These are phyloP conservation scores for Helminthosporium solani DNA, from an alignment of 2,329 filamentous ascomycete species.

Conservation along the genomic window DNA sequence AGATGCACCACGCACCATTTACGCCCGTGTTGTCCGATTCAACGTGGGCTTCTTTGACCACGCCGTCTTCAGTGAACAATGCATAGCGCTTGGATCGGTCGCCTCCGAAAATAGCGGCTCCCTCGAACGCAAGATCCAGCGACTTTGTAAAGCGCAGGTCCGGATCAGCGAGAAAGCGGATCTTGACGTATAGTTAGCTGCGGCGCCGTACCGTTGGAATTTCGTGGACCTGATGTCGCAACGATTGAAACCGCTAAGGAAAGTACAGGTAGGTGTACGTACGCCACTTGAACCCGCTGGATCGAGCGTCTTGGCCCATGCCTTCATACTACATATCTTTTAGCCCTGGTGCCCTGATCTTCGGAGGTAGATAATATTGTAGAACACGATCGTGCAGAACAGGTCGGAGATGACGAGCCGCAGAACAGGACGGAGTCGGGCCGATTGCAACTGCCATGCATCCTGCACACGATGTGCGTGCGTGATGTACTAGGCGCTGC, in stretches of 20 bases:
- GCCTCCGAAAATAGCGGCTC: constrained; percentile 75
- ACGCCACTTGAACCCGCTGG: constrained; percentile 73
- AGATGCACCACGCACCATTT: constrained; percentile 58
- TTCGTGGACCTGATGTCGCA: background rate
- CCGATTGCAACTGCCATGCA: too few relatives aligned
- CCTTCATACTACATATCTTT: constrained; percentile 69
- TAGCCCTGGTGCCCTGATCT: too few relatives aligned
- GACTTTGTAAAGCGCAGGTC: constrained; percentile 77
- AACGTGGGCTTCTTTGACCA: constrained; percentile 76
- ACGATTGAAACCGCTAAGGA: background rate
- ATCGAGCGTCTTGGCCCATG: constrained; percentile 79
- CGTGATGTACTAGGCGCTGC: too few relatives aligned
- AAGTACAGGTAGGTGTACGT: constrained; percentile 43
- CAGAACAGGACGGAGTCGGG: background rate
- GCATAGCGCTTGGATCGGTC: constrained; percentile 85
- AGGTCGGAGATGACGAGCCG: background rate
- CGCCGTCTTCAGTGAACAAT: constrained; percentile 78
- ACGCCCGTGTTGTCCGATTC: constrained; percentile 89
- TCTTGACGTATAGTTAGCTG: constrained; percentile 51
- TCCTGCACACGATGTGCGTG: too few relatives aligned
- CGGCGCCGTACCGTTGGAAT: background rate
- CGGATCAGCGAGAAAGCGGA: constrained; percentile 87
- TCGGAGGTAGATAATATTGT: too few relatives aligned
- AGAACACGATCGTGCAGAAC: too few relatives aligned
- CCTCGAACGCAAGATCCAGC: constrained; percentile 81